Evolutionary conservation across 1,139 yeast genomes (phyloP), one percentile per base, ranked within the genome.

Genomic region (Diutina rugosa): DNA sequence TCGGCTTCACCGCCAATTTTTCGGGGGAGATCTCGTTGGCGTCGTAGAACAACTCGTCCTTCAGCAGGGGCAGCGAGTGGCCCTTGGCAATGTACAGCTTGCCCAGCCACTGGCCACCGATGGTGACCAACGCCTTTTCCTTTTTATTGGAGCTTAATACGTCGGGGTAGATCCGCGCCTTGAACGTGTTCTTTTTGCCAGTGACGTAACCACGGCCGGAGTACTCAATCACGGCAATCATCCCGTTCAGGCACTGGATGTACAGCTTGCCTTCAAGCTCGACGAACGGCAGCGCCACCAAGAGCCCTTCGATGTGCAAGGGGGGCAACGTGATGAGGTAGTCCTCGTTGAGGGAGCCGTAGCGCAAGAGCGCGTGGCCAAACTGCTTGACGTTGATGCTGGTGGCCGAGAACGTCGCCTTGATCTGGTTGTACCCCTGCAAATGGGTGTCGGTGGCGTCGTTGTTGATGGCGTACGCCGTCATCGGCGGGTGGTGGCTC

Each of bases 111-210:
- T 90, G 97, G 53, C 99, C 99, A 55, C 77, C 67, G 59, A 93
- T 83, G 16, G 96, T 85, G 67, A 81, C 87, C 60, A 90, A 69
- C 1, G 95, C 87, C 59, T 82, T 80, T 56, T 79, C 82, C 66
- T 86, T 81, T 58, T 69, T 64, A 29, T 69, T 66, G 46, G 84
- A 73, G 21, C 78, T 78, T 45, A 77, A 71, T 57, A 70, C 70
- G 65, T 80, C 80, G 63, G 80, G 78, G 69, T 70, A 87, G 58
- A 91, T 80, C 65, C 91, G 79, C 46, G 97, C 95, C 72, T 90
- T 91, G 74, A 86, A 90, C 9, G 91, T 73, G 72, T 93, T 91
- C 75, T 90, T 91, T 77, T 90, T 91, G 62, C 99, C 99, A n/a
- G 90, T 80, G 67, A 93, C 89, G 74, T 90, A 93, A 32, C 99